Conservation (phyloP, 306 rosid genomes). For the Vigna radiata region DNA sequence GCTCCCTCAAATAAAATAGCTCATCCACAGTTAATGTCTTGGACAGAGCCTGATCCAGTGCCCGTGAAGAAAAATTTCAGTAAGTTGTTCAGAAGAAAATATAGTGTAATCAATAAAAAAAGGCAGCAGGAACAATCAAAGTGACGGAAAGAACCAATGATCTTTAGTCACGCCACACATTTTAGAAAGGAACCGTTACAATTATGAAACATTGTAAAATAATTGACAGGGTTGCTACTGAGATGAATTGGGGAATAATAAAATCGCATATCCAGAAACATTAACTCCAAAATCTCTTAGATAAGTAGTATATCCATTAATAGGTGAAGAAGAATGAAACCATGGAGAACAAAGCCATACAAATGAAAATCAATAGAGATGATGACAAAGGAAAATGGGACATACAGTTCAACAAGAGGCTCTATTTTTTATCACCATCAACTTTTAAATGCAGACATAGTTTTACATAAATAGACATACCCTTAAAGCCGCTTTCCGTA, state of each 20-base stretch:
- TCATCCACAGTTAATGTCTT: slow-evolving; percentile 69
- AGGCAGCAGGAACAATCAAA: slow-evolving; percentile 7
- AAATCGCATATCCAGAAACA: background rate
- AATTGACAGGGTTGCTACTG: background rate
- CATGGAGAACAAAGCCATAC: background rate
- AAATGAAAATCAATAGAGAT: slow-evolving; percentile 2
- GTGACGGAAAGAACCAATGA: slow-evolving; percentile 1
- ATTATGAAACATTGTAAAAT: background rate
- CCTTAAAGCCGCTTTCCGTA: slow-evolving; percentile 82
- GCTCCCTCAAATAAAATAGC: slow-evolving; percentile 64
- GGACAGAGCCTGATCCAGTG: slow-evolving; percentile 68
- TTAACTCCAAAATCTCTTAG: background rate
- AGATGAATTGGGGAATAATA: slow-evolving; percentile 18
- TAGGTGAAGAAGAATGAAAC: slow-evolving; percentile 10
- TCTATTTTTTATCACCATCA: slow-evolving; percentile 3
- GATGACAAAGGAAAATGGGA: background rate
- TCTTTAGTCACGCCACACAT: slow-evolving; percentile 5
- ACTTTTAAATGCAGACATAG: background rate
- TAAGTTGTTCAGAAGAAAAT: slow-evolving; percentile 1
- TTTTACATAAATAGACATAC: slow-evolving; percentile 48
- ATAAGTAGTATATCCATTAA: background rate
- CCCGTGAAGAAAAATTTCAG: slow-evolving; percentile 28
- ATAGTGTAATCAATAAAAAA: background rate
- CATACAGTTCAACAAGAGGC: background rate
- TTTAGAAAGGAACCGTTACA: background rate